Conservation (phyloP, 495 filamentous ascomycete species). For the Hypoxylon trugodes region DNA sequence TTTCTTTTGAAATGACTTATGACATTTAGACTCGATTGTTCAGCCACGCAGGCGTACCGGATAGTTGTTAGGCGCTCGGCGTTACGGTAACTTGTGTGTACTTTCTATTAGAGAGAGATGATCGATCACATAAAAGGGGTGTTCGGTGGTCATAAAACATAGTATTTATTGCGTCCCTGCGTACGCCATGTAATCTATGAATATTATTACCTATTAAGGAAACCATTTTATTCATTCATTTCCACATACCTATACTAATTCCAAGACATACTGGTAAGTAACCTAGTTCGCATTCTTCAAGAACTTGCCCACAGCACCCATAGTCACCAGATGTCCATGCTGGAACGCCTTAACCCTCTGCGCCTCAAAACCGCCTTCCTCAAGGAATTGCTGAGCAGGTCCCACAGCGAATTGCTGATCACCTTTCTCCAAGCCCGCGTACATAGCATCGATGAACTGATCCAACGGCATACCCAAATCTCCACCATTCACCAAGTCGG, state of each 20-base stretch:
- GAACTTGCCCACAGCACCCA: slow-evolving; percentile 12
- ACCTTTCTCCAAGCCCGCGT: slow-evolving; percentile 55
- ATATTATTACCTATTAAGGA: no score
- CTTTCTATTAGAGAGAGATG: no score
- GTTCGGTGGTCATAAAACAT: no score
- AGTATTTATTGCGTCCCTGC: no score
- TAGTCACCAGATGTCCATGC: slow-evolving; percentile 23
- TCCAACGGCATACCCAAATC: slow-evolving; percentile 65
- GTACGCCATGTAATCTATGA: no score
- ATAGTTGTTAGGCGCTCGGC: no score
- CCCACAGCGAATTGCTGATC: slow-evolving; percentile 50
- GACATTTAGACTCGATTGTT: not conserved
- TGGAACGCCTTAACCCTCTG: slow-evolving; percentile 18
- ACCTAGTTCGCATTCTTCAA: slow-evolving; percentile 6
- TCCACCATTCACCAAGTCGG: slow-evolving; percentile 46
- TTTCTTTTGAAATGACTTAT: not conserved
- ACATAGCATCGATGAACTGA: slow-evolving; percentile 62
- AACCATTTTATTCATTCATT: no score
- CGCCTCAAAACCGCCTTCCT: slow-evolving; percentile 31
- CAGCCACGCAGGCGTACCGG: not conserved
- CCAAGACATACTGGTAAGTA: not conserved
- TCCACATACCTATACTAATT: no score
- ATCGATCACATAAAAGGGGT: no score
- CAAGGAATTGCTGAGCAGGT: slow-evolving; percentile 24
- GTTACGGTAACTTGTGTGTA: no score